A percentile compares a stretch with the other conserved stretches of the same genome.
Conservation (phyloP, 2,329 filamentous ascomycete species). For the Samsoniella hepiali region DNA sequence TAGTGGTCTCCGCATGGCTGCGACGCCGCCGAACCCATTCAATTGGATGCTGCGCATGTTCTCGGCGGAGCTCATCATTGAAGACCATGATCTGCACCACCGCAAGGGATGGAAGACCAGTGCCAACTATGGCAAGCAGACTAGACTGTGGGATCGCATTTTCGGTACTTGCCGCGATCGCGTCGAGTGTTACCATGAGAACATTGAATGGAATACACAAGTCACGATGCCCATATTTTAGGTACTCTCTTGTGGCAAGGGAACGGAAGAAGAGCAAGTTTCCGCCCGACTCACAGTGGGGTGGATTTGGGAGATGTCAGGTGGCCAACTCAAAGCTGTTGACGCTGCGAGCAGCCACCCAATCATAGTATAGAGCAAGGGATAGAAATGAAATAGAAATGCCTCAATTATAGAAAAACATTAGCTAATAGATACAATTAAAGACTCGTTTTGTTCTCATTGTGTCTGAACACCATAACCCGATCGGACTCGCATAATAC, state of each 20-base stretch:
- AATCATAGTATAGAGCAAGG: too few species aligned
- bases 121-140: conserved; percentile 16
- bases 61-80: conserved; percentile 37
- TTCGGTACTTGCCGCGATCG: conserved; percentile 15
- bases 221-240: background rate
- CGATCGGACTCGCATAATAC: too few species aligned
- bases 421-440: too few species aligned
- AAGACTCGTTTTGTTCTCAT: too few species aligned
- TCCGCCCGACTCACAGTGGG: too few species aligned
- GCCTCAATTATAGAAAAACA: too few species aligned
- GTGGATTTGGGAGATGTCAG: too few species aligned
- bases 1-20: conserved; percentile 37
- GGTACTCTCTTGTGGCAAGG: too few species aligned
- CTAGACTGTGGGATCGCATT: conserved; percentile 11
- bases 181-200: conserved; percentile 5
- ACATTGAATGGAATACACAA: conserved; percentile 6
- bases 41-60: conserved; percentile 33
- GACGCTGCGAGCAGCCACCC: too few species aligned
- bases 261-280: background rate
- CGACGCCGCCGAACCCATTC: conserved; percentile 33
- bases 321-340: too few species aligned
- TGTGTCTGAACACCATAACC: too few species aligned
- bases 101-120: conserved; percentile 32
- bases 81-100: conserved; percentile 43
- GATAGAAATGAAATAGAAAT: too few species aligned